Percentiles rank a stretch among this genome's conserved stretches.
Evolutionary conservation across 192 early-diverging fungal genomes (phyloP).

Genomic region (Phlyctochytrium arcticum): DNA sequence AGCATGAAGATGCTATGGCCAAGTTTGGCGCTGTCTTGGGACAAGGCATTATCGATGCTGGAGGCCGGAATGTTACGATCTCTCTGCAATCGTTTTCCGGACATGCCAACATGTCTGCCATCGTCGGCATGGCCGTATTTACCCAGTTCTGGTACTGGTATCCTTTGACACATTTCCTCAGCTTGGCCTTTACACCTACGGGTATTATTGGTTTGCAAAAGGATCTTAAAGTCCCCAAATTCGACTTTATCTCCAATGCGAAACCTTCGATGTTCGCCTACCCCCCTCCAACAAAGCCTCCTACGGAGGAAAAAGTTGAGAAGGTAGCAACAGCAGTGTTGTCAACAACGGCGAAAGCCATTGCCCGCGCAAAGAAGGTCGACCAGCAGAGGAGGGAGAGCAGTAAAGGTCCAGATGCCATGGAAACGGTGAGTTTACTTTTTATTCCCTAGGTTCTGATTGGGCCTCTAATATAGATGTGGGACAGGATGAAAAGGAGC

Average conservation of each 20-base stretch:
- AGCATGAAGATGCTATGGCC: constrained; percentile 88
- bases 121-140: constrained; percentile 98
- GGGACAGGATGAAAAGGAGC: constrained; percentile 56
- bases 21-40: constrained; percentile 94
- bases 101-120: constrained; percentile 87
- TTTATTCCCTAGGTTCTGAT: no score
- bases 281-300: constrained; percentile 79
- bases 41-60: constrained; percentile 98
- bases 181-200: constrained; percentile 92
- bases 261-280: constrained; percentile 91
- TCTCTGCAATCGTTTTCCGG: constrained; percentile 83
- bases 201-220: constrained; percentile 92
- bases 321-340: constrained; percentile 94
- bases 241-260: constrained; percentile 81
- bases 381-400: constrained; percentile 48
- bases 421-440: constrained; percentile 33
- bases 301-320: constrained; percentile 72
- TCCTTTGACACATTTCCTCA: constrained; percentile 93
- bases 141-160: constrained; percentile 99
- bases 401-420: constrained; percentile 54
- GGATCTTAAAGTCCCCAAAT: constrained; percentile 78
- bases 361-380: constrained; percentile 75
- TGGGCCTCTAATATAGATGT: no score
- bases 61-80: constrained; percentile 94
- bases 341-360: constrained; percentile 91